A percentile compares a stretch with the other conserved stretches of the same genome.
Conservation (phyloP, 768 basidiomycete genomes). For the Leccinum disarticulatum region DNA sequence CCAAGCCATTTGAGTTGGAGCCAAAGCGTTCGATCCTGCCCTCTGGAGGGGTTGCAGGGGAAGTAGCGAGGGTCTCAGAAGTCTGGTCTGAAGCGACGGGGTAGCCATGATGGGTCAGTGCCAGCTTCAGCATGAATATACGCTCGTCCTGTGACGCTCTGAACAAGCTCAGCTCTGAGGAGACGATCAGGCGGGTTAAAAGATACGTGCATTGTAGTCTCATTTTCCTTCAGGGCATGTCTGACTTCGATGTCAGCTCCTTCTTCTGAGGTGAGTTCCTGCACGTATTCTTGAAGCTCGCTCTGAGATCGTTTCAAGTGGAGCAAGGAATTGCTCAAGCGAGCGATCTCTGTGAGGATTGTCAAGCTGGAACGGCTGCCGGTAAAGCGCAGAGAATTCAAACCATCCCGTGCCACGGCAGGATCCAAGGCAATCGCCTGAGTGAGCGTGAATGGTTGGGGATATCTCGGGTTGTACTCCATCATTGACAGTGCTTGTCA, state of each 20-base stretch:
- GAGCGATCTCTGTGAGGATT: conserved; percentile 59
- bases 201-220: conserved; percentile 56
- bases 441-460: conserved; percentile 71
- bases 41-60: background rate
- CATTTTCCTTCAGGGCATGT: conserved; percentile 69
- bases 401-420: conserved; percentile 70
- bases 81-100: conserved; percentile 32
- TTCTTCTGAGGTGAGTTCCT: conserved; percentile 32
- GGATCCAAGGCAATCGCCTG: conserved; percentile 68
- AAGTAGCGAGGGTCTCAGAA: conserved; percentile 1
- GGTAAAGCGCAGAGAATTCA: conserved; percentile 1
- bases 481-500: conserved; percentile 32
- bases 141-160: conserved; percentile 82
- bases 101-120: conserved; percentile 62
- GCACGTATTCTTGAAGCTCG: conserved; percentile 49
- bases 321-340: conserved; percentile 68
- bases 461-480: conserved; percentile 66
- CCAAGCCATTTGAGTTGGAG: conserved; percentile 18
- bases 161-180: conserved; percentile 15
- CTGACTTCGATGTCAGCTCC: conserved; percentile 54
- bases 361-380: conserved; percentile 2
- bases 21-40: background rate
- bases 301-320: conserved; percentile 64
- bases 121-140: conserved; percentile 64
- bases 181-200: conserved; percentile 31